A percentile compares a stretch with the other conserved stretches of the same genome.
These are phyloP conservation scores for Cercospora sesami DNA, from an alignment of 2,329 filamentous ascomycete species.

Conservation along the genomic window DNA sequence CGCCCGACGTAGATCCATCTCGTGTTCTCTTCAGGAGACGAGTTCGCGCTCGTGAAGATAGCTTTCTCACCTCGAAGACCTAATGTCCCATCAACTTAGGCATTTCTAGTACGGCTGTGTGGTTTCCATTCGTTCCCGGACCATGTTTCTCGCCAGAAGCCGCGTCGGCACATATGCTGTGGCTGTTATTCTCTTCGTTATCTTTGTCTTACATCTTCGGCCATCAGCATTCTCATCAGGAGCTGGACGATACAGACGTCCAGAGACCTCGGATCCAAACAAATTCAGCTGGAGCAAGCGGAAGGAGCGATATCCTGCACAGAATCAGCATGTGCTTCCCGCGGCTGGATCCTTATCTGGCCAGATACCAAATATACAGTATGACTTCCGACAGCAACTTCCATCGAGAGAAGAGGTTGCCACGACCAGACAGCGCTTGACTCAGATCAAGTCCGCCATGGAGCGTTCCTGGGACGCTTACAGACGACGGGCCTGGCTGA, in stretches of 20 bases:
- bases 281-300: conserved; percentile 22
- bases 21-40: background rate
- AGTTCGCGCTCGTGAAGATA: background rate
- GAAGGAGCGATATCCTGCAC: conserved; percentile 20
- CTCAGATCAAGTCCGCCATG: conserved; percentile 68
- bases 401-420: conserved; percentile 8
- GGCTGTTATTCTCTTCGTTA: conserved; percentile 13
- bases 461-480: conserved; percentile 79
- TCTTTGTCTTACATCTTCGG: conserved; percentile 18
- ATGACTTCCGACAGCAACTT: conserved; percentile 7
- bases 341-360: background rate
- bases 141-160: conserved; percentile 10
- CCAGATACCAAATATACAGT: conserved; percentile 19
- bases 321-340: conserved; percentile 14
- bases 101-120: background rate
- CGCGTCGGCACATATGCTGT: conserved; percentile 12
- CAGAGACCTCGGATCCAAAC: background rate
- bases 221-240: background rate
- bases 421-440: conserved; percentile 18
- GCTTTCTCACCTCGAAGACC: background rate
- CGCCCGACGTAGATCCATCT: background rate
- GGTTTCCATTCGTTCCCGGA: background rate
- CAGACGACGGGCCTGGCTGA: conserved; percentile 73
- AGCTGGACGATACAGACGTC: background rate
- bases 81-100: background rate